Evolutionary conservation across 2,329 filamentous ascomycete species (phyloP).

Genomic region (Zasmidium angulare): DNA sequence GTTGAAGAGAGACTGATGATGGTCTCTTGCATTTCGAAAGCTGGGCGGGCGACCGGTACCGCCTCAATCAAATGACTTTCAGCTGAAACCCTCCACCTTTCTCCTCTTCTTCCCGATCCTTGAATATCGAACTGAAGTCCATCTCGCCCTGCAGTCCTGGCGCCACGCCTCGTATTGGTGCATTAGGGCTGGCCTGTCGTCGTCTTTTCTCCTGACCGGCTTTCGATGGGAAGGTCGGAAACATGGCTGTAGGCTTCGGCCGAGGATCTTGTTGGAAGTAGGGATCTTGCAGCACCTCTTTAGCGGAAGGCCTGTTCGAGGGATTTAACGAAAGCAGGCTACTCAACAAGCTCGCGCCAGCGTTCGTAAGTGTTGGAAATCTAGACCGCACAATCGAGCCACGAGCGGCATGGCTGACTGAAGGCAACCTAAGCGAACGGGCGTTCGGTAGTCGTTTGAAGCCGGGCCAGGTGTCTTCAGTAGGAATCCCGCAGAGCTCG

Average conservation of each 20-base stretch:
- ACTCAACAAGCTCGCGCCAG: conserved; percentile 69
- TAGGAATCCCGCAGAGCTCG: conserved; percentile 81
- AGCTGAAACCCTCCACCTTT: conserved; percentile 49
- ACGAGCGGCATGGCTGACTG: conserved; percentile 46
- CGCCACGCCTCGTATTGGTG: conserved; percentile 69
- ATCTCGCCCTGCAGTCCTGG: conserved; percentile 38
- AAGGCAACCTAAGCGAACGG: conserved; percentile 67
- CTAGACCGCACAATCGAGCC: conserved; percentile 64
- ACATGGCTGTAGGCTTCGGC: conserved; percentile 87
- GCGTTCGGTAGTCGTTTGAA: conserved; percentile 89
- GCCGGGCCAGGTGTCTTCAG: conserved; percentile 76
- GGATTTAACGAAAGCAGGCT: conserved; percentile 75
- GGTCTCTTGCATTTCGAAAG: background rate
- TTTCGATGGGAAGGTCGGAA: conserved; percentile 95
- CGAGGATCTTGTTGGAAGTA: conserved; percentile 90
- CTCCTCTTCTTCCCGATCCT: conserved; percentile 48
- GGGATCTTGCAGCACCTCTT: conserved; percentile 71
- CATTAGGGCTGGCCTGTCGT: conserved; percentile 72
- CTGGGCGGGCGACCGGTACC: background rate
- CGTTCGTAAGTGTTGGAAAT: conserved; percentile 78
- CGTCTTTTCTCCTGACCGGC: conserved; percentile 84
- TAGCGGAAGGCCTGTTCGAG: conserved; percentile 65
- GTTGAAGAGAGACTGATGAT: too few relatives aligned
- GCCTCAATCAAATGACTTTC: conserved; percentile 27
- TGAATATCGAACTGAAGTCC: conserved; percentile 53